Base-by-base conservation (phyloP, 257 asterid genomes). In the Lithospermum erythrorhizon region DNA sequence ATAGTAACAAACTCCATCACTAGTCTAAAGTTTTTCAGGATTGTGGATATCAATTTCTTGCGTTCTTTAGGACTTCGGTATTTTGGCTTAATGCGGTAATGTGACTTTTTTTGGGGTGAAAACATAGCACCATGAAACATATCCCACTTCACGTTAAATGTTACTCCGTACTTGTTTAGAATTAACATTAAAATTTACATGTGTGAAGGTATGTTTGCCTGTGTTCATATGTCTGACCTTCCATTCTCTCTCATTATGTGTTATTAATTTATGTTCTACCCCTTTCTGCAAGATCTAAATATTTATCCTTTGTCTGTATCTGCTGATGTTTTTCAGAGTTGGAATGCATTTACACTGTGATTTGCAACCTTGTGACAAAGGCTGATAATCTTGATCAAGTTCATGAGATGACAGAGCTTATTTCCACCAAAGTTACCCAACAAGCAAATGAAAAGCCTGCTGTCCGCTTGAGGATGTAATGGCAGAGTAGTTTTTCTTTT, bases 361-460 rank as follows among this genome's bases (percentile, higher is more conserved):
- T 89, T 57, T 89, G 96, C 84, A 80, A 83, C 85, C 87, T 89
- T 69, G 97, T 89, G 56, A 86, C 83, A 83, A 81, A 79, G 81
- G 80, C 87, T 21, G 90, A 73, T 72, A 89, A 76, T 74, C 75
- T 76, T 59, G 94, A 89, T 73, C 82, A 84, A 74, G 87, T 76
- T 64, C 91, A 81, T 68, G 81, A 83, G 81, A 81, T 93, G 69
- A 85, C 94, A 27, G 95, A 84, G 72, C 83, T 86, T 66, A 77
- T 93, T 77, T 78, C 96, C 55, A 67, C 87, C 51, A 93, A 84
- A 78, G 62, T 93, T 67, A 47, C 79, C 49, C 95, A 84, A 65
- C 93, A 75, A 80, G 87, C 91, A 17, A 81, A 41, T 65, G 97
- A 86, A 17, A 89, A 86, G 65, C 91, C 96, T 62, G 83, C 77